A percentile compares a stretch with the other conserved stretches of the same genome.
phyloP scores from a whole-genome alignment of 2,329 filamentous ascomycete species.

The Lecanicillium sp. region DNA sequence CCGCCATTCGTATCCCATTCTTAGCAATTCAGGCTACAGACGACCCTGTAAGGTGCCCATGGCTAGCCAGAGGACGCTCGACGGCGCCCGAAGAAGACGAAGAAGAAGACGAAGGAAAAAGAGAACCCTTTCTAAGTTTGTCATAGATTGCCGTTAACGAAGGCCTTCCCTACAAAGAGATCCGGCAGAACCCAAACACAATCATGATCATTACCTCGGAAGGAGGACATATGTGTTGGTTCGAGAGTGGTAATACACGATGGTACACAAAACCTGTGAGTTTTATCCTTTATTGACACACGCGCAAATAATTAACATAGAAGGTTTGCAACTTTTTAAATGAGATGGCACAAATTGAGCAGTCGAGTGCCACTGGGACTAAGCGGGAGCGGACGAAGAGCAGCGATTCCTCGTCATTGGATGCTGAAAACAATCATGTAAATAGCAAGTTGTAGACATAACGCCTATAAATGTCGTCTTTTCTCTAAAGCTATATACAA shows the following conservation, averaged over 20 bases:
- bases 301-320: neutral
- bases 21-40: constrained; percentile 79
- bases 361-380: too few relatives aligned
- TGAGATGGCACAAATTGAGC: too few relatives aligned
- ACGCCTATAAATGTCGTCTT: too few relatives aligned
- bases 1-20: constrained; percentile 74
- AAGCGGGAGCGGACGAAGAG: too few relatives aligned
- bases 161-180: constrained; percentile 75
- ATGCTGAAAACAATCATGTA: too few relatives aligned
- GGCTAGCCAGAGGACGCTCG: too few relatives aligned
- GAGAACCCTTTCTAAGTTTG: neutral
- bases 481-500: too few relatives aligned
- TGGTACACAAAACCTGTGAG: constrained; percentile 83
- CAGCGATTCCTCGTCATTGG: too few relatives aligned
- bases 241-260: constrained; percentile 70
- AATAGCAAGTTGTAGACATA: too few relatives aligned
- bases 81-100: too few relatives aligned
- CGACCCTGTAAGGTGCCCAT: constrained; percentile 65
- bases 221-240: constrained; percentile 90
- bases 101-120: too few relatives aligned
- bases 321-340: constrained; percentile 47
- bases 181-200: constrained; percentile 75
- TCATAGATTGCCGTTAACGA: constrained; percentile 66
- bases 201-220: constrained; percentile 78
- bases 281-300: constrained; percentile 9